phyloP scores from a whole-genome alignment of 1,284 basidiomycete genomes.

The Melanopsichium pennsylvanicum region DNA sequence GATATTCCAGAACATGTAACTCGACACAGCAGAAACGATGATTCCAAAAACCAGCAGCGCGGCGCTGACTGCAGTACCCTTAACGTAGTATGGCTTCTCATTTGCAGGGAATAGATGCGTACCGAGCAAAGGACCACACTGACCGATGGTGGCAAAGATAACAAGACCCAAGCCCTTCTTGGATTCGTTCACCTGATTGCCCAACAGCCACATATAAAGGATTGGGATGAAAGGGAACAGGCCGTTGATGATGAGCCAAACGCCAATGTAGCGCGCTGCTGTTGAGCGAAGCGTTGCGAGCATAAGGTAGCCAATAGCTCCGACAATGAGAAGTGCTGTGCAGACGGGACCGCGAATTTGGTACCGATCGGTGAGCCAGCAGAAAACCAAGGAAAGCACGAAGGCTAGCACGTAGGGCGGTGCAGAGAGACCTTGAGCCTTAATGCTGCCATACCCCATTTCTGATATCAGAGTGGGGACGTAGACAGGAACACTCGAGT shows the following conservation, averaged over 20 bases:
- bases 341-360: conserved; percentile 53
- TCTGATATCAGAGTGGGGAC: conserved; percentile 56
- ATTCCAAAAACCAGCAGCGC: conserved; percentile 42
- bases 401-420: conserved; percentile 60
- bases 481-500: conserved; percentile 60
- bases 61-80: conserved; percentile 45
- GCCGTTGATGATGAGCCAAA: conserved; percentile 50
- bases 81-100: conserved; percentile 51
- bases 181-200: conserved; percentile 50
- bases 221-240: conserved; percentile 59
- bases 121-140: conserved; percentile 54
- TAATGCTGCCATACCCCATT: conserved; percentile 55
- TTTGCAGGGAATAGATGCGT: conserved; percentile 51
- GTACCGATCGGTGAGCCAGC: conserved; percentile 41
- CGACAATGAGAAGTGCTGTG: conserved; percentile 43
- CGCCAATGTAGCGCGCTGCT: conserved; percentile 37
- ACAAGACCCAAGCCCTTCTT: conserved; percentile 49
- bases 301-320: conserved; percentile 55
- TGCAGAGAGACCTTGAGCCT: conserved; percentile 49
- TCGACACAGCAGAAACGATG: conserved; percentile 18
- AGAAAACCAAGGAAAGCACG: conserved; percentile 26
- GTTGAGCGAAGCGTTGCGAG: conserved; percentile 43
- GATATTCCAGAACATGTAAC: conserved; percentile 24
- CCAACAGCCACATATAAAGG: conserved; percentile 55
- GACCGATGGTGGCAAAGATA: conserved; percentile 57